These are phyloP conservation scores for Pythium guiyangense DNA, from an alignment of 352 stramenopile genomes.

Conservation along the genomic window DNA sequence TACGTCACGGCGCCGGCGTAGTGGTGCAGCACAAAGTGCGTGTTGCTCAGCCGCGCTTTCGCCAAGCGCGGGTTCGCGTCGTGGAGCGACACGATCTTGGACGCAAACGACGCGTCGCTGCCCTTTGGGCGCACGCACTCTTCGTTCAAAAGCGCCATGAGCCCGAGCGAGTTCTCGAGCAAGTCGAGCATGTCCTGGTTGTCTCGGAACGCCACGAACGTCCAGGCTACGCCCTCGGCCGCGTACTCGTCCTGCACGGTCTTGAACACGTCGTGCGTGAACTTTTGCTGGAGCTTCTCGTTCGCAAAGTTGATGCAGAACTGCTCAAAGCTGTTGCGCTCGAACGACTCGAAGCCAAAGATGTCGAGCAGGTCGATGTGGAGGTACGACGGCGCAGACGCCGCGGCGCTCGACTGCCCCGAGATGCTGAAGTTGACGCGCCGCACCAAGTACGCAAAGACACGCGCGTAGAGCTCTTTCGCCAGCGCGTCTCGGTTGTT, in stretches of 20 bases:
- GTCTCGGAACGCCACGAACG: conserved; percentile 84
- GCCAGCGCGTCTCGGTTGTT: conserved; percentile 92
- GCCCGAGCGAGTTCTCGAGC: conserved; percentile 85
- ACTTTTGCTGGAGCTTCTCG: conserved; percentile 93
- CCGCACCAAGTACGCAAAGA: conserved; percentile 94
- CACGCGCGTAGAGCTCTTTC: conserved; percentile 92
- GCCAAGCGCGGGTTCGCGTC: conserved; percentile 77
- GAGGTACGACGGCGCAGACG: conserved; percentile 35
- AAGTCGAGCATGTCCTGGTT: conserved; percentile 91
- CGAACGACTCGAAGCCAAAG: conserved; percentile 96
- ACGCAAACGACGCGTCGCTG: conserved; percentile 82
- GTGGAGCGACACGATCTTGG: conserved; percentile 84
- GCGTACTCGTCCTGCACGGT: conserved; percentile 84
- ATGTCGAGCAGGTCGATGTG: conserved; percentile 96
- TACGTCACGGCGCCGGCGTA: conserved; percentile 84
- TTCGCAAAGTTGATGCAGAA: conserved; percentile 97
- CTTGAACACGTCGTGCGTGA: conserved; percentile 85
- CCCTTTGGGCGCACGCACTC: conserved; percentile 88
- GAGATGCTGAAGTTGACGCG: conserved; percentile 84
- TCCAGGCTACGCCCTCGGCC: conserved; percentile 66
- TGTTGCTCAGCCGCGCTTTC: conserved; percentile 65
- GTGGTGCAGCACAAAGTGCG: conserved; percentile 78
- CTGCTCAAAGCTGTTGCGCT: conserved; percentile 93
- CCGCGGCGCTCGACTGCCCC: conserved; percentile 23
- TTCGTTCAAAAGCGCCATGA: conserved; percentile 90